Base-by-base conservation (phyloP, 352 stramenopile species). In the Discostella stelligera region DNA sequence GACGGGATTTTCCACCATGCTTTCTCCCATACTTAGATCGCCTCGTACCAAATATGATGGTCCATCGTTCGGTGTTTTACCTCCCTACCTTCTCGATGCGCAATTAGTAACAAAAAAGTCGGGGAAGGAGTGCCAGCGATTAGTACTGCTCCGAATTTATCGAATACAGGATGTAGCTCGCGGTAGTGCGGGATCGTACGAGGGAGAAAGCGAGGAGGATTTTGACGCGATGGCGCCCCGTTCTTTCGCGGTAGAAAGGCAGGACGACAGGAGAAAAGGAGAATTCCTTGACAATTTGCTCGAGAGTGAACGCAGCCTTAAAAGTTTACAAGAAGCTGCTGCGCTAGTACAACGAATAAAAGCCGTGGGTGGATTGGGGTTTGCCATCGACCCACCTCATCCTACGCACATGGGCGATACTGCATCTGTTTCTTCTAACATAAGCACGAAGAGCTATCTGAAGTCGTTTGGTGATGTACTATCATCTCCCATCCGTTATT, bases 71-170 rank as follows among this genome's bases (percentile, higher is more conserved):
- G 55, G 56, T 14, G 37, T 71, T 8, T 65, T 84, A 4, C 77
- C 80, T 41, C 76, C 84, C 13, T 91, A 83, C 69, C 49, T 90
- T n/a, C 71, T 86, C 8, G 87, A 93, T 82, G 53, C 75, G 27
- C 87, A 93, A 77, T 60, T 93, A 2, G 86, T 86, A 25, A 90
- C 85, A 27, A 82, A 87, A 60, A 90, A 90, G 60, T 66, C 65
- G 20, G 69, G 67, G 18, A 79, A 72, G 25, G 67, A 73, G 21
- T 84, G 84, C 59, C 76, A 89, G 59, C 65, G 85, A 69, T 44
- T 84, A 8, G 64, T 93, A n/a, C 53, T 93, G 4, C 48, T 91
- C 37, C 72, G 85, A 20, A 74, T 87, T 53, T 93, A 87, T 78
- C 73, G 86, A 56, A 73, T 83, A 14, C 46, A 74, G 58, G 84